Conservation (phyloP, 768 basidiomycete genomes). For the Pulveroboletus ravenelii region DNA sequence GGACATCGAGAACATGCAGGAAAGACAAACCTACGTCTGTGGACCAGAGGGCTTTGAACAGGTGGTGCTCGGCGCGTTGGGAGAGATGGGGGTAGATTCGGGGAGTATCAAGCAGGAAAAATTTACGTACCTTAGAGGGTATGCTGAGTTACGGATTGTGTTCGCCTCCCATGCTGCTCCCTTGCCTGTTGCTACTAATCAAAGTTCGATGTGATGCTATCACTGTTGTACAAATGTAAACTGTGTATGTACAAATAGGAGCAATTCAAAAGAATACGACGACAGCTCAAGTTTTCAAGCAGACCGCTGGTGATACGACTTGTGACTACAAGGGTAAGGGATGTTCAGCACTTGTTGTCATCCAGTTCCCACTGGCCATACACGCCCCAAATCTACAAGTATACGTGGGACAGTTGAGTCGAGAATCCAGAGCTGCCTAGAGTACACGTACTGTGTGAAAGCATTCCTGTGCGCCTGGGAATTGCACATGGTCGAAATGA, state of each 20-base stretch:
- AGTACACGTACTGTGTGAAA: conserved; percentile 3
- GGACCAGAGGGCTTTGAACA: conserved; percentile 47
- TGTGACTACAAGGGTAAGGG: neutral
- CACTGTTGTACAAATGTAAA: neutral
- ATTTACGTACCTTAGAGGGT: conserved; percentile 41
- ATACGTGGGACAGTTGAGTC: neutral
- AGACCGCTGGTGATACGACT: too few species aligned
- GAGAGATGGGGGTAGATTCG: conserved; percentile 33
- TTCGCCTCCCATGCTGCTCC: too few species aligned
- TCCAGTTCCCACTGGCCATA: conserved; percentile 26
- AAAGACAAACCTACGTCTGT: conserved; percentile 43
- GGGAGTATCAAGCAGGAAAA: conserved; percentile 34
- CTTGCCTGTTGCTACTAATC: neutral
- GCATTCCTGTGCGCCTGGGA: conserved; percentile 8
- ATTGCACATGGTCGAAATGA: conserved; percentile 20
- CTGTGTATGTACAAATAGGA: neutral
- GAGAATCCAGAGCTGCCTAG: neutral
- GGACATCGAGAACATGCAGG: conserved; percentile 11
- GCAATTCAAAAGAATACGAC: neutral
- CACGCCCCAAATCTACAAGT: conserved; percentile 12
- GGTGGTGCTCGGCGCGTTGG: conserved; percentile 32
- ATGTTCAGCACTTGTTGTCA: conserved; percentile 13
- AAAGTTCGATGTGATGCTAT: neutral
- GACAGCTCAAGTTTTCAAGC: too few species aligned
- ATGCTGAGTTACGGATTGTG: too few species aligned